A percentile compares a stretch with the other conserved stretches of the same genome.
Conservation (phyloP, 2,329 filamentous ascomycete genomes). For the Ceratocystis alfenasii region DNA sequence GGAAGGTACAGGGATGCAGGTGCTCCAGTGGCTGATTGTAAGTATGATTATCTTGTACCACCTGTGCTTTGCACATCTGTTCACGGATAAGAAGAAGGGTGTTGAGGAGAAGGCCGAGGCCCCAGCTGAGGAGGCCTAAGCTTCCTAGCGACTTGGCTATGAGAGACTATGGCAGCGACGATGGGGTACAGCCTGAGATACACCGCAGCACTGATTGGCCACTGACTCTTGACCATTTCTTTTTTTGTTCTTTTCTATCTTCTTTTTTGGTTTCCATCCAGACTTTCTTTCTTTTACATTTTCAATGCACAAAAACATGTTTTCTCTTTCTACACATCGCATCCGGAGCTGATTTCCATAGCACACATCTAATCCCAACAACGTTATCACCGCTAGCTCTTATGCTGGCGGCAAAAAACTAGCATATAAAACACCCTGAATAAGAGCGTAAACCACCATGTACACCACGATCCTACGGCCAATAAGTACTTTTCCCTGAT, state of each 20-base stretch:
- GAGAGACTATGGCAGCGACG: background rate
- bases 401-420: conserved; percentile 85
- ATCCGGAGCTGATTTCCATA: background rate
- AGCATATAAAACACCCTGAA: conserved; percentile 76
- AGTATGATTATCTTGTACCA: conserved; percentile 21
- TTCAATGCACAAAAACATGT: conserved; percentile 8
- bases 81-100: conserved; percentile 19
- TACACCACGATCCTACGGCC: conserved; percentile 43
- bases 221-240: background rate
- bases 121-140: background rate
- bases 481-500: conserved; percentile 24
- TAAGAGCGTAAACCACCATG: conserved; percentile 68
- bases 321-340: background rate
- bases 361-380: background rate
- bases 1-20: conserved; percentile 16
- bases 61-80: conserved; percentile 20
- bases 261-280: background rate
- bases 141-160: background rate
- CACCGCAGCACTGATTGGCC: background rate
- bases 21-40: conserved; percentile 21
- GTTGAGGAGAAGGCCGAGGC: background rate
- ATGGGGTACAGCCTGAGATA: background rate
- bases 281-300: background rate
- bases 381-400: background rate
- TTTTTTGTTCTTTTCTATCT: background rate